Percentiles rank a stretch among this genome's conserved stretches.
Evolutionary conservation across 2,329 filamentous ascomycete genomes (phyloP).

Genomic region (Colletotrichum echinochloae): DNA sequence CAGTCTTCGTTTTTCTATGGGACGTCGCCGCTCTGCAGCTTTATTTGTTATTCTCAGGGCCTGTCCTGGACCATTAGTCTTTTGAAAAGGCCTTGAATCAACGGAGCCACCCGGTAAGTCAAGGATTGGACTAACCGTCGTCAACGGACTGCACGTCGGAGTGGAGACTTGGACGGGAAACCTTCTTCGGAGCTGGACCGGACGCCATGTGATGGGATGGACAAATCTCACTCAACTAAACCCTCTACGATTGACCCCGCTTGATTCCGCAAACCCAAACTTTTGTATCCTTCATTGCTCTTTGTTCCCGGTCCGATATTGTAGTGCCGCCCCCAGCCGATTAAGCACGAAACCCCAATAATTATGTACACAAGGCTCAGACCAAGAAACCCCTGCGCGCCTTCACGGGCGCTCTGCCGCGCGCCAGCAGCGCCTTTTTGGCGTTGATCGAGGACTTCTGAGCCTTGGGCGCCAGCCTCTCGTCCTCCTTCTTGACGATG

Average conservation of each 20-base stretch:
- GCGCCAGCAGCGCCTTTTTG: conserved; percentile 60
- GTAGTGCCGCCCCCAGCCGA: not conserved
- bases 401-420: conserved; percentile 55
- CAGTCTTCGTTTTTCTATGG: conserved; percentile 21
- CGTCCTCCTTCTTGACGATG: conserved; percentile 58
- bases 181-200: conserved; percentile 13
- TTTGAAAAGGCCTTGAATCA: not conserved
- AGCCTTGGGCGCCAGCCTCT: conserved; percentile 61
- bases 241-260: conserved; percentile 1
- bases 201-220: conserved; percentile 5
- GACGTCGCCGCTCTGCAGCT: not conserved
- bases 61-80: not conserved
- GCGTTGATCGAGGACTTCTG: conserved; percentile 56
- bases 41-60: not conserved
- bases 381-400: conserved; percentile 60
- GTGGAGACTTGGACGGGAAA: not conserved
- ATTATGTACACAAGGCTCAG: conserved; percentile 8
- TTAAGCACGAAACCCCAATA: conserved; percentile 1
- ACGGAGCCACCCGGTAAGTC: not conserved
- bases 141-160: conserved; percentile 1
- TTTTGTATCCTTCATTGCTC: conserved; percentile 24
- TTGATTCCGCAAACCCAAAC: conserved; percentile 24
- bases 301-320: not conserved
- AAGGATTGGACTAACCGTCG: not conserved
- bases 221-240: not conserved